A percentile compares a stretch with the other conserved stretches of the same genome.
Evolutionary conservation across 139 green algal genomes (phyloP).

Genomic region (Chlamydomonas sp.): DNA sequence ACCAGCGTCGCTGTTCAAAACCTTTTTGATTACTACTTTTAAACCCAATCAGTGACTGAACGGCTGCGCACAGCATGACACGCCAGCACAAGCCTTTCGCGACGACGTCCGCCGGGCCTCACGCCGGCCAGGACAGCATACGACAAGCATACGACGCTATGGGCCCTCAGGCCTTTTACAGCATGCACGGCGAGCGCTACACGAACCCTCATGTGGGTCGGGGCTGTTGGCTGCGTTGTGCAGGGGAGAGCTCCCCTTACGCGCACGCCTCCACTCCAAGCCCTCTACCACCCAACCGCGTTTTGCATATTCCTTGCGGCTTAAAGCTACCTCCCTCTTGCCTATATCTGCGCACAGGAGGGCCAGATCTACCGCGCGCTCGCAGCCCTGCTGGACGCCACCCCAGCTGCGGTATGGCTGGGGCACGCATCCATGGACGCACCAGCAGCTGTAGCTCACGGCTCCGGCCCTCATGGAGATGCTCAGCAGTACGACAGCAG

Average conservation of each 20-base stretch:
- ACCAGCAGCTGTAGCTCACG: not conserved
- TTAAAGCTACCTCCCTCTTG: not conserved
- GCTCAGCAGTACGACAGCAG: not conserved
- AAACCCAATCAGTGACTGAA: too few relatives aligned
- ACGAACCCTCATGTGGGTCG: constrained; percentile 26
- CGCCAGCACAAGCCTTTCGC: too few relatives aligned
- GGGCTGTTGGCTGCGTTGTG: not conserved
- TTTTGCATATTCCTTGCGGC: too few relatives aligned
- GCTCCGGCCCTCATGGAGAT: not conserved
- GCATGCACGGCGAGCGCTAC: not conserved
- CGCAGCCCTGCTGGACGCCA: not conserved
- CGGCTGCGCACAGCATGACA: too few relatives aligned
- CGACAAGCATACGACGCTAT: constrained; percentile 18
- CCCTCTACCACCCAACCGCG: too few relatives aligned
- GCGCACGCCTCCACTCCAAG: not conserved
- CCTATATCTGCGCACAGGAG: not conserved
- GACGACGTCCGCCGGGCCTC: not conserved
- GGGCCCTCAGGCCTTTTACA: constrained; percentile 15
- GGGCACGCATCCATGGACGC: not conserved
- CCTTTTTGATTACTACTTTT: too few relatives aligned
- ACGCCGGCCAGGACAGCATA: constrained; percentile 17
- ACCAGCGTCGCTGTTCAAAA: too few relatives aligned
- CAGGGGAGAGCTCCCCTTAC: not conserved
- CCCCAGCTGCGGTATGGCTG: constrained; percentile 14
- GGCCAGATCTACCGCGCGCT: constrained; percentile 14